Percentiles rank a stretch among this genome's conserved stretches.
These are phyloP conservation scores for Dimargaris xerosporica DNA, from an alignment of 192 early-diverging fungal species.

Conservation along the genomic window DNA sequence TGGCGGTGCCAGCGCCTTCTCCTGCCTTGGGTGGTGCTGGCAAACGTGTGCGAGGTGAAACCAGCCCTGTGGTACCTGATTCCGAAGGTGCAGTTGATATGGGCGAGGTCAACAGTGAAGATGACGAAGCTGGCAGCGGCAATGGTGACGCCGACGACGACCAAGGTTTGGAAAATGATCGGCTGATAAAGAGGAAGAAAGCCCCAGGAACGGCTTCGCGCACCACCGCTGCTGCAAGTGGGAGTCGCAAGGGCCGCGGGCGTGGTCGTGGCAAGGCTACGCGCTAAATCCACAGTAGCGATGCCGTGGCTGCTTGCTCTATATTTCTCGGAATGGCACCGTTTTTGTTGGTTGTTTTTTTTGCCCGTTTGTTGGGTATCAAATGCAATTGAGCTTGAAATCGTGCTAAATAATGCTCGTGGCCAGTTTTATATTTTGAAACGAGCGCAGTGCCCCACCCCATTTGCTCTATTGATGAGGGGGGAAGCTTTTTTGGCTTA, in stretches of 20 bases:
- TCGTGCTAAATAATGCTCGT: no score
- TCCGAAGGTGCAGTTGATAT: conserved; percentile 4
- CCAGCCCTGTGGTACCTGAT: background rate
- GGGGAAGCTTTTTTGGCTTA: no score
- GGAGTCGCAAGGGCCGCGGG: conserved; percentile 12
- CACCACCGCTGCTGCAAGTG: conserved; percentile 21
- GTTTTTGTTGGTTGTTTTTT: no score
- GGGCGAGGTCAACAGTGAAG: background rate
- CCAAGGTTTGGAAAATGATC: background rate
- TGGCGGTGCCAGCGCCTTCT: background rate
- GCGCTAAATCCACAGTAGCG: no score
- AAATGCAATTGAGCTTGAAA: no score
- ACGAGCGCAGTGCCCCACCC: no score
- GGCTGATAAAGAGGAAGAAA: background rate
- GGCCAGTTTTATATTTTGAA: no score
- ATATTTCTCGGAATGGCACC: no score
- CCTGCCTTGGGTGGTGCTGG: background rate
- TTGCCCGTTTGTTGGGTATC: no score
- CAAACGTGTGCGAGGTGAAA: background rate
- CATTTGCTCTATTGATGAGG: no score
- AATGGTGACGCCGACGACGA: background rate
- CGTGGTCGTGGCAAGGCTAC: conserved; percentile 11
- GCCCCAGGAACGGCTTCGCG: conserved; percentile 16
- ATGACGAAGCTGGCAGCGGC: conserved; percentile 2
- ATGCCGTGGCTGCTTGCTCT: no score